Evolutionary conservation across 306 rosid species (phyloP).

Genomic region (Cucurbita moschata): DNA sequence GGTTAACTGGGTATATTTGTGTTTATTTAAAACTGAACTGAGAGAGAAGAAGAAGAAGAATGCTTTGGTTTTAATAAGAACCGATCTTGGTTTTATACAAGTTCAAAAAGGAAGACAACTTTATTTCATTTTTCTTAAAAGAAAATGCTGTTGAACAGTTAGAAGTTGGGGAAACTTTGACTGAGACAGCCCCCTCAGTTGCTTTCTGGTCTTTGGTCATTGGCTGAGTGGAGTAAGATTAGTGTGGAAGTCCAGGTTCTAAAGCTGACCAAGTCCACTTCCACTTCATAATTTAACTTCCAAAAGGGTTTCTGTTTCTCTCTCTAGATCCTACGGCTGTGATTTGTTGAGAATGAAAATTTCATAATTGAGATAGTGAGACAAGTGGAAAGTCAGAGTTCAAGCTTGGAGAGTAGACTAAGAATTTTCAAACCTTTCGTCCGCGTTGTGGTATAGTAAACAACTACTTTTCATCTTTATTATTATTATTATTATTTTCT

Average conservation of each 20-base stretch:
- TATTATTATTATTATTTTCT: too few species aligned
- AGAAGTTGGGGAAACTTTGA: constrained; percentile 2
- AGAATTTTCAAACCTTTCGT: constrained; percentile 5
- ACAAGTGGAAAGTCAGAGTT: not conserved
- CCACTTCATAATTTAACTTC: not conserved
- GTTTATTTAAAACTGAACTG: not conserved
- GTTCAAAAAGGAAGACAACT: not conserved
- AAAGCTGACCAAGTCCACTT: constrained; percentile 12
- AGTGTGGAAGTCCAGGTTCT: constrained; percentile 5
- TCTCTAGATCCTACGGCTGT: not conserved
- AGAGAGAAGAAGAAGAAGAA: not conserved
- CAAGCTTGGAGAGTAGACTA: not conserved
- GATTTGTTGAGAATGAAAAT: not conserved
- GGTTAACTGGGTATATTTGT: not conserved
- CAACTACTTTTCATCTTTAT: not conserved
- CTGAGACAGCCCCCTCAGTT: not conserved
- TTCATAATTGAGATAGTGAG: not conserved
- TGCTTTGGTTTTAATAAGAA: not conserved
- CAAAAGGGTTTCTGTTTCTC: constrained; percentile 1
- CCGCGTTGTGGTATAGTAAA: constrained; percentile 5
- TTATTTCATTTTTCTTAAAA: not conserved
- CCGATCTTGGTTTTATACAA: not conserved
- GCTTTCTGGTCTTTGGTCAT: constrained; percentile 7
- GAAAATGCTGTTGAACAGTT: not conserved
- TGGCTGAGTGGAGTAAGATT: not conserved